phyloP scores from a whole-genome alignment of 2,329 filamentous ascomycete genomes.

The Neocatenulostroma microsporum region DNA sequence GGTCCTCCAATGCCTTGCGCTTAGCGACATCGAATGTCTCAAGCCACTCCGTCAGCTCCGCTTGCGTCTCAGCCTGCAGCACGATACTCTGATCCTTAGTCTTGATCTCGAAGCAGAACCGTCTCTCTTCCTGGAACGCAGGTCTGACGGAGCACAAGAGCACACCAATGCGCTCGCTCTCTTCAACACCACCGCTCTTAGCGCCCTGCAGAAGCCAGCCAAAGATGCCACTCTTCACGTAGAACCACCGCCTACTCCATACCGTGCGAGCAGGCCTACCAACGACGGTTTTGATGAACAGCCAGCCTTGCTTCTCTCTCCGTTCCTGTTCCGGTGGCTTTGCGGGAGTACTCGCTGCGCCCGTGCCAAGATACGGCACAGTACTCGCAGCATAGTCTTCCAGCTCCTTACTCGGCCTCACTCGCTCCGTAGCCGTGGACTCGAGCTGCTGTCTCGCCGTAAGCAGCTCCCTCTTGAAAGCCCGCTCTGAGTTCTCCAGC shows the following conservation, averaged over 20 bases:
- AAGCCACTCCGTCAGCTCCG: conserved; percentile 89
- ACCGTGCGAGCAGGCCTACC: conserved; percentile 85
- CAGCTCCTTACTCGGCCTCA: conserved; percentile 79
- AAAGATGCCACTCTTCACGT: conserved; percentile 91
- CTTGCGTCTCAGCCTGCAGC: conserved; percentile 85
- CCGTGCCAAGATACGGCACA: conserved; percentile 71
- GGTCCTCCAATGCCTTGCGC: conserved; percentile 77
- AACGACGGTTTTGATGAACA: conserved; percentile 71
- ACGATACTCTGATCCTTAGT: conserved; percentile 88
- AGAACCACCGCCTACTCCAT: conserved; percentile 92
- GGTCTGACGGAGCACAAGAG: conserved; percentile 87
- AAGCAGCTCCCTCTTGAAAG: conserved; percentile 75
- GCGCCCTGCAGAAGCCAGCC: conserved; percentile 82
- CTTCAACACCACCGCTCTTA: conserved; percentile 75
- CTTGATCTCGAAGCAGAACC: conserved; percentile 98
- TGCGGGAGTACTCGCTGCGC: conserved; percentile 47
- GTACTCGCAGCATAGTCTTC: conserved; percentile 89
- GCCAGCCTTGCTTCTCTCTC: conserved; percentile 87
- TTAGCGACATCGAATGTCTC: conserved; percentile 90
- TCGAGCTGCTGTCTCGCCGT: conserved; percentile 74
- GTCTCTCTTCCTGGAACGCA: conserved; percentile 81
- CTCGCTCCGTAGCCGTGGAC: conserved; percentile 60
- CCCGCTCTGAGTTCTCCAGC: conserved; percentile 80
- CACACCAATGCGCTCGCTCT: conserved; percentile 93
- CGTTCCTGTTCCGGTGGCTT: conserved; percentile 43